These are phyloP conservation scores for Ceratocystis alfenasii DNA, from an alignment of 2,329 filamentous ascomycete genomes.

Conservation along the genomic window DNA sequence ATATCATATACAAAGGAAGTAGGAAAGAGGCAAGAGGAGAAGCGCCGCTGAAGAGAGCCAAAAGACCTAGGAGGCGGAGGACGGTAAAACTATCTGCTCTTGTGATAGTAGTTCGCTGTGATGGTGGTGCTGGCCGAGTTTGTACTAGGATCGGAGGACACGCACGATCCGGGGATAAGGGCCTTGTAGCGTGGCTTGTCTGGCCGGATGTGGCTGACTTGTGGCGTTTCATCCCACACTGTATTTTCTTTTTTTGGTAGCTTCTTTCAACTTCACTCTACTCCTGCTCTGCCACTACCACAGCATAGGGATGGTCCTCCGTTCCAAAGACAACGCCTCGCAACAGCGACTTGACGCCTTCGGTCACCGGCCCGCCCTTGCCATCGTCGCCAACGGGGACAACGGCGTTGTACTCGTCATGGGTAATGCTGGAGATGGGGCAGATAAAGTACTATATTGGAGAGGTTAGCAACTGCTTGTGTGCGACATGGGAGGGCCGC, in stretches of 20 bases:
- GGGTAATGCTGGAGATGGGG: conserved; percentile 55
- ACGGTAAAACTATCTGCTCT: too few relatives aligned
- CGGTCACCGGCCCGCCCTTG: conserved; percentile 44
- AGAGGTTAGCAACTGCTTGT: conserved; percentile 2
- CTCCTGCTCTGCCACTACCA: conserved; percentile 47
- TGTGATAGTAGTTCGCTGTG: too few relatives aligned
- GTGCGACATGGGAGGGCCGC: not conserved
- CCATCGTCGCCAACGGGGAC: conserved; percentile 48
- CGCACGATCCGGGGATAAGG: too few relatives aligned
- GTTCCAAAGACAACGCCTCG: conserved; percentile 64
- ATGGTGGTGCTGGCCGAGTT: too few relatives aligned
- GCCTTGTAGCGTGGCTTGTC: too few relatives aligned
- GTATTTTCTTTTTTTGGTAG: too few relatives aligned
- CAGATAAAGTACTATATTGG: conserved; percentile 53
- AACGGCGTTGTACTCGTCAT: conserved; percentile 50
- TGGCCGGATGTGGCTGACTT: too few relatives aligned
- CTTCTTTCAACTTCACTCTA: conserved; percentile 24
- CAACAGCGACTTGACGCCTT: conserved; percentile 54
- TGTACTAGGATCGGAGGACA: too few relatives aligned
- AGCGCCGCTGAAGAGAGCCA: not conserved
- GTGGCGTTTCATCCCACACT: too few relatives aligned
- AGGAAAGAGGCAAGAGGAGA: not conserved
- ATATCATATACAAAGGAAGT: too few relatives aligned
- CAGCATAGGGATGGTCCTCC: conserved; percentile 55
- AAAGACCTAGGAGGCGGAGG: too few relatives aligned